Base-by-base conservation (phyloP, 2,329 filamentous ascomycete species). In the Sclerotinia borealis region DNA sequence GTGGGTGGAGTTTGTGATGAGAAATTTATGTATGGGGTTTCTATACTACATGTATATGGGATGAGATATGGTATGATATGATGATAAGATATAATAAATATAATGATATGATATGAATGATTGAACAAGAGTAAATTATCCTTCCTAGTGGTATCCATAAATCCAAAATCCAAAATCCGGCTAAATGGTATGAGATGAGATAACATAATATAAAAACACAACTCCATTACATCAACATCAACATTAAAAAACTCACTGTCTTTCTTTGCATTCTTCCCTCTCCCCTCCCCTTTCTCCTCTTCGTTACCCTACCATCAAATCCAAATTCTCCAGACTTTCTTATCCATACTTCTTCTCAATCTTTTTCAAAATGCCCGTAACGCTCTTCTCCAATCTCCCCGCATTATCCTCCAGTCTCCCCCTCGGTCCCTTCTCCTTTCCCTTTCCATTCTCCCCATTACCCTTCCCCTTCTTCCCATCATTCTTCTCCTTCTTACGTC, bases 341-440 rank as follows among this genome's bases (percentile, higher is more conserved):
- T 68, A 75, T 13, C 72, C 73, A 67, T 72, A 71, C 66, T 71
- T 89, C 84, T 90, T 91, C 78, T 92, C 89, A 75, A 92, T 82
- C 77, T 87, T 91, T 81, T 88, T 91, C 68, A 92, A 75, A 79
- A 92, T 87, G 8, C 86, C 85, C 34, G 85, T 83, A 5, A 92
- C 83, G 1, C 88, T 86, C 74, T 85, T 86, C 77, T 92, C 89
- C 39, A 92, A 70, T 69, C 84, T 81, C 34, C 84, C 85, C 0
- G 88, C 85, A 65, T 84, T 82, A 73, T 86, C 83, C 70, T 90
- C 88, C 36, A 91, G 75, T 72, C 81, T 84, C 76, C 79, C 83
- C 65, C 76, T 75, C 4, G 75, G 71, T 63, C 84, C 81, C 61
- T 75, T 75, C 71, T 80, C 81, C 69, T 66, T 72, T 4, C 51